Base-by-base conservation (phyloP, 441 rosid species). In the Lepidium campestre region DNA sequence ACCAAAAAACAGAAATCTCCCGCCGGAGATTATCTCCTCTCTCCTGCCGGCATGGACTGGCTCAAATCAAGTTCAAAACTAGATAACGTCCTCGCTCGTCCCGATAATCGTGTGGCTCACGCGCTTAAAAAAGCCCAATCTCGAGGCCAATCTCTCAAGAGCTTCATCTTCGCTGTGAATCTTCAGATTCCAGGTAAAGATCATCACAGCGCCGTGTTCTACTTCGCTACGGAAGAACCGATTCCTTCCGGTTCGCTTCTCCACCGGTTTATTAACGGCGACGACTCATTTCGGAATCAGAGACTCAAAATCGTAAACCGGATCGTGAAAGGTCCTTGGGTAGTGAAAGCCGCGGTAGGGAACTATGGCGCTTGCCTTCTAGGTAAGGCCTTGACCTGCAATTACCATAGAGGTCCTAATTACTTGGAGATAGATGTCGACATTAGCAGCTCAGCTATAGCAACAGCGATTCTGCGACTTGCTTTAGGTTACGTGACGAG, bases 1-100 rank as follows among this genome's bases (percentile, higher is more conserved):
- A 55, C 81, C 10, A 88, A 72, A 61, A 77, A 85, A 11, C 89
- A 78, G 25, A 93, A 93, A 77, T 65, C 82, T 0, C 94, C 97
- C 25, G 47, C 89, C 66, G 91, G 94, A 18, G 87, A 80, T 36
- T 93, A 84, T 77, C 80, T 88, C n/a, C 88, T 90, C 77, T 70
- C 81, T 3, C 98, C 96, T 9, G 82, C 87, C 61, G 98, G 97
- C 22, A 78, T 92, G 93, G 98, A 92, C 70, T 89, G 96, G 98
- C 84, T 92, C 61, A 81, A 70, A 56, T 88, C 93, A 10, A 73
- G 36, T 4, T 4, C 86, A 3, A 78, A 78, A 34, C 91, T 93
- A 67, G 92, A 93, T 0, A 82, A 93, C 80, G 86, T 90, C 18
- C 93, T 93, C 67, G 78, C 73, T 34, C 93, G 97, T 25, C 74